Base-by-base conservation (phyloP, 805 yeast species). In the Martiniozyma abietophila region DNA sequence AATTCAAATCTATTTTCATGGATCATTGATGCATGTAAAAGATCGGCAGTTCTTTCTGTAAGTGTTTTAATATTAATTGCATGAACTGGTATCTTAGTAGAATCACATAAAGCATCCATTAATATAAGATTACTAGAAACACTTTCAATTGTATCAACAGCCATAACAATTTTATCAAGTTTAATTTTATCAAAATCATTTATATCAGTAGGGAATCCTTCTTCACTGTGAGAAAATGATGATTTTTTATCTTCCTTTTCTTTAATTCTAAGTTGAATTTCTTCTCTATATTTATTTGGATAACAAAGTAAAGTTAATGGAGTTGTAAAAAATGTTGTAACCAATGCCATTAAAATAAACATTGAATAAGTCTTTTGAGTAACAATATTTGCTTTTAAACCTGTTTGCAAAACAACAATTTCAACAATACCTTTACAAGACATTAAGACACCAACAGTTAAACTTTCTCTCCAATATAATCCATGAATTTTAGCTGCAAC, bases 391-490 rank as follows among this genome's bases (percentile, higher is more conserved):
- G 92, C 80, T 41, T 71, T 74, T 36, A 80, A 63, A 31, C 94
- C 94, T 17, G 79, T 74, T 27, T 72, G 75, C 43, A 81, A 62
- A 15, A 81, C 92, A 27, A 81, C 88, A 51, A 81, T 77, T 56
- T 81, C 94, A 17, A 81, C 92, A 43, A 81, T 80, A 56, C 94
- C 94, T 56, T 82, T 82, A 65, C 94, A 82, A 6, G 89, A 80
- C 92, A 82, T 82, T 45, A 82, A 62, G 17, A 80, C 69, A 34
- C 94, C 94, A 25, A 80, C 89, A 2, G 88, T 65, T 23, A 76
- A 52, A 2, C 85, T 71, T 52, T 82, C 92, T 51, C 88, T 69
- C 80, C 82, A 76, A 31, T 65, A 64, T 31, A 81, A 56, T 1
- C 80, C 82, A 51, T 67, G 68, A 26, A 72, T 39, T 43, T 67